Conservation (phyloP, 495 filamentous ascomycete species). For the Amphirosellinia nigrospora region DNA sequence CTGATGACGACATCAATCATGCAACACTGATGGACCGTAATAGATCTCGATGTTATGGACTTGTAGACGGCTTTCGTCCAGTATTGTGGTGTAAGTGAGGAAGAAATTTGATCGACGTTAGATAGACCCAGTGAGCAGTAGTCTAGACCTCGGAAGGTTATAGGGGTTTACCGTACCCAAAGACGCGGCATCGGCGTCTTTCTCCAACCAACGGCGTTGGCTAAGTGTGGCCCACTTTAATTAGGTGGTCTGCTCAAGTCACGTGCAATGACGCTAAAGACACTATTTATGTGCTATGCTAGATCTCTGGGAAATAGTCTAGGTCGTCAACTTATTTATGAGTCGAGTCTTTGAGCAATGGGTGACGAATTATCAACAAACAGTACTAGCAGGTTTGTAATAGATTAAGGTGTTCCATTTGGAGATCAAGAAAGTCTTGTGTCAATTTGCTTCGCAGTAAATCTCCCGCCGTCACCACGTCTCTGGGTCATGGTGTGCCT, state of each 20-base stretch:
- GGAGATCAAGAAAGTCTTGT: background rate
- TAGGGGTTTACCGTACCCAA: background rate
- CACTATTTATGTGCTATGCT: background rate
- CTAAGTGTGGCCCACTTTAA: background rate
- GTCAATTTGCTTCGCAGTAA: background rate
- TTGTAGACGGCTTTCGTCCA: background rate
- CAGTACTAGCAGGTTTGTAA: background rate
- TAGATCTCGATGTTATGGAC: background rate
- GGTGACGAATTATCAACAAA: background rate
- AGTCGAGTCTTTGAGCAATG: background rate
- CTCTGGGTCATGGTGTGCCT: background rate
- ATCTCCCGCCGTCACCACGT: background rate
- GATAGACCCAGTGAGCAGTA: background rate
- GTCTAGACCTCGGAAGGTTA: background rate
- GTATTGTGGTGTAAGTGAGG: background rate
- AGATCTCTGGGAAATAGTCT: background rate
- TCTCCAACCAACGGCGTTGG: too few relatives aligned
- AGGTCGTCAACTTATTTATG: background rate
- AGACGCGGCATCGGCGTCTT: background rate
- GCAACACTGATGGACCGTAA: background rate
- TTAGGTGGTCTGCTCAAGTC: background rate
- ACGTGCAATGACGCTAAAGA: background rate
- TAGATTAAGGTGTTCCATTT: background rate
- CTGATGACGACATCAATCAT: constrained; percentile 5
- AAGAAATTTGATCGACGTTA: constrained; percentile 3